Base-by-base conservation (phyloP, 2,329 filamentous ascomycete species). In the Pseudogymnoascus sp. region DNA sequence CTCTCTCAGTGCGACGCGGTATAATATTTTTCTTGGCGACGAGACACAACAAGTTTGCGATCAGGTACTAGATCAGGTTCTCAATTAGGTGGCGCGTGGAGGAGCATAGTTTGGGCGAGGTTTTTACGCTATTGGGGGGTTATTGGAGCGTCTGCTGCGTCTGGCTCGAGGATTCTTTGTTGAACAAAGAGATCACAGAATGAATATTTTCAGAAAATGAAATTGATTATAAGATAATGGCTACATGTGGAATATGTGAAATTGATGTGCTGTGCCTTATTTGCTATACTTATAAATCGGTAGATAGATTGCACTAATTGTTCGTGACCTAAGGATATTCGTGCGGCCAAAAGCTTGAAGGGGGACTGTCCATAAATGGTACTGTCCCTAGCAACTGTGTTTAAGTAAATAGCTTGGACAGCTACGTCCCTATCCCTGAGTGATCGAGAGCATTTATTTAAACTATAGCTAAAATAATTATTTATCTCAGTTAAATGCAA, bases 21-120 rank as follows among this genome's bases (percentile, higher is more conserved):
- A 57, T 33, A 57, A 33, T 57, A 57, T 19, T 33, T 57, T 57
- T 57, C 50, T 57, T 57, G 50, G 50, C 50, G 17, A 31, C 50
- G 50, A 57, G 50, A 57, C 50, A 57, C 50, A 57, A 19, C 28
- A 57, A 57, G 50, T 57, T 57, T 57, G 17, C 17, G 50, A 57
- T 57, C 50, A 33, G 50, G 26, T 57, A 19, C 50, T 31, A 57
- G 50, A 57, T 57, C 50, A 57, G 50, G 50, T 57, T 57, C 28
- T 57, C 50, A 19, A 57, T 57, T 33, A 33, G n/a, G n/a, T 19
- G 50, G 50, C 50, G 50, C 50, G 50, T 19, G 50, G 50, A 33
- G 50, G 50, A 57, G 50, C 28, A 57, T 57, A 33, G 50, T 57
- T 57, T 57, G 26, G 47, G 50, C 50, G 50, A 57, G 50, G n/a